phyloP scores from a whole-genome alignment of 257 asterid genomes.

The Primulina tabacum region DNA sequence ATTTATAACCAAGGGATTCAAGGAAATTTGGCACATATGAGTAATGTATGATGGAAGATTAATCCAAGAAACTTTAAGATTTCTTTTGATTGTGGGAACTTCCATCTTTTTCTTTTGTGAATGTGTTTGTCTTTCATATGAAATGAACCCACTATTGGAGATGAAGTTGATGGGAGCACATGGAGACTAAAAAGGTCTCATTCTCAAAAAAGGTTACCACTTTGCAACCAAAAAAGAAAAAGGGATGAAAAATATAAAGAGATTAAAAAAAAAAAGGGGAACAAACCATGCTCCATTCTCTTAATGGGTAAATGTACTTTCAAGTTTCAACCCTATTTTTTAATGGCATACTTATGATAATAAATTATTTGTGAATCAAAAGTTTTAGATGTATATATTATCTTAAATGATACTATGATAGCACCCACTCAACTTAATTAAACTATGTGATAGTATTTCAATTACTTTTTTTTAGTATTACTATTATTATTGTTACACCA shows the following conservation, averaged over 20 bases:
- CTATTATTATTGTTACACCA: background rate
- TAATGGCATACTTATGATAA: background rate
- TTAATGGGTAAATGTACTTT: conserved; percentile 35
- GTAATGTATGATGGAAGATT: background rate
- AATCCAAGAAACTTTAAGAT: background rate
- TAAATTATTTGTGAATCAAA: too few species aligned
- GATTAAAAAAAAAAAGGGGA: conserved; percentile 29
- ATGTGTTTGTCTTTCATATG: conserved; percentile 35
- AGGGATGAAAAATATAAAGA: conserved; percentile 22
- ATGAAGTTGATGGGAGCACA: conserved; percentile 52
- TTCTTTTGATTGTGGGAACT: background rate
- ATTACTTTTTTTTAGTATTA: background rate
- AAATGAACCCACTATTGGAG: conserved; percentile 36
- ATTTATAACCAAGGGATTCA: too few species aligned
- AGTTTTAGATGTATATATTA: too few species aligned
- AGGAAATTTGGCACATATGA: too few species aligned
- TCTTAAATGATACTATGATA: too few species aligned
- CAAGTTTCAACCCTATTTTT: conserved; percentile 20
- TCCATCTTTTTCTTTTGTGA: conserved; percentile 5
- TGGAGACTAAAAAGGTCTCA: conserved; percentile 52
- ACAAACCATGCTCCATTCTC: conserved; percentile 58
- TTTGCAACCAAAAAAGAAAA: conserved; percentile 47
- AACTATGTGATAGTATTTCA: background rate
- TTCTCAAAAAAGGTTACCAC: conserved; percentile 53
- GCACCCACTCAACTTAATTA: background rate